Percentiles rank a stretch among this genome's conserved stretches.
Conservation (phyloP, 805 yeast species). For the Metschnikowia continentalis region DNA sequence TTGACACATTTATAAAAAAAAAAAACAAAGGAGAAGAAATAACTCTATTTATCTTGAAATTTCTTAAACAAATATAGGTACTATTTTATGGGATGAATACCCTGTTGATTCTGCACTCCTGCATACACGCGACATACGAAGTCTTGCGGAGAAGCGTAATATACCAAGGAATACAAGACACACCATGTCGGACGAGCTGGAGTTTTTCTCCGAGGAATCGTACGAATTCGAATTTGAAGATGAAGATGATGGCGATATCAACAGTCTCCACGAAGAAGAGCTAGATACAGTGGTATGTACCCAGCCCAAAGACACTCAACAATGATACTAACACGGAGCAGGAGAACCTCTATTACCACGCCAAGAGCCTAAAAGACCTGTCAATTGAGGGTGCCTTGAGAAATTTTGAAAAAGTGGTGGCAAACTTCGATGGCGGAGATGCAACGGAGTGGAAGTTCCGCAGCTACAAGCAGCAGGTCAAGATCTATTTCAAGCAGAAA, state of each 20-base stretch:
- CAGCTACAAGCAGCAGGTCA: conserved; percentile 39
- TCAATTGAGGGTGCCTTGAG: conserved; percentile 8
- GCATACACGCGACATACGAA: neutral
- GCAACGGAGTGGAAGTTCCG: conserved; percentile 35
- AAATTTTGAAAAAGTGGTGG: conserved; percentile 17
- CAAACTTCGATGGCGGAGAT: conserved; percentile 19
- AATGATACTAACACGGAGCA: conserved; percentile 15
- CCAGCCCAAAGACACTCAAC: neutral
- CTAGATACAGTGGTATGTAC: conserved; percentile 16
- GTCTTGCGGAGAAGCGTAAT: neutral
- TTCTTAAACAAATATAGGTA: neutral
- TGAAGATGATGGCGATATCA: conserved; percentile 30
- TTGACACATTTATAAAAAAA: too few species aligned
- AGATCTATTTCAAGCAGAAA: conserved; percentile 26
- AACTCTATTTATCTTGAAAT: too few species aligned
- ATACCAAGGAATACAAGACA: neutral
- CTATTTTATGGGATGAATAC: neutral
- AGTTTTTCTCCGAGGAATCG: conserved; percentile 35
- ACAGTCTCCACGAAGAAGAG: conserved; percentile 16
- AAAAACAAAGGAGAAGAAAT: too few species aligned
- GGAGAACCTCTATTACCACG: conserved; percentile 34
- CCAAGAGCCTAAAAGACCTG: conserved; percentile 37
- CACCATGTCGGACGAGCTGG: conserved; percentile 35
- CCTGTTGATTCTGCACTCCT: neutral
- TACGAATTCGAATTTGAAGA: conserved; percentile 37